A percentile compares a stretch with the other conserved stretches of the same genome.
Evolutionary conservation across 805 yeast species (phyloP).

Genomic region (Schizosaccharomyces cryophilus): DNA sequence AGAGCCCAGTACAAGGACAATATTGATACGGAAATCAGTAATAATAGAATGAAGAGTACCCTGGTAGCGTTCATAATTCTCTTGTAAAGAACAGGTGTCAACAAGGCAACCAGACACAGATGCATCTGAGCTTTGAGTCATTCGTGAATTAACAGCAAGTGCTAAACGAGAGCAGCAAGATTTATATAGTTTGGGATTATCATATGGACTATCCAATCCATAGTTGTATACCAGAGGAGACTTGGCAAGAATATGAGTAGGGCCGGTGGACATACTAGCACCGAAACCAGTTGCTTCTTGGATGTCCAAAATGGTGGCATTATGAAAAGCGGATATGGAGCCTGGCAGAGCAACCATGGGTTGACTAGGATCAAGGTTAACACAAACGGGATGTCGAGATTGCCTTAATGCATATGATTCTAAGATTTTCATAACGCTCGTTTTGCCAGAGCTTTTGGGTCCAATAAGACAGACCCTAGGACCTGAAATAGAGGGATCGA

Average conservation of each 20-base stretch:
- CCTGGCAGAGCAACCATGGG: constrained; percentile 58
- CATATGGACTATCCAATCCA: constrained; percentile 39
- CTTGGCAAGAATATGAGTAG: constrained; percentile 32
- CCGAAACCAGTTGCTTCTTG: constrained; percentile 39
- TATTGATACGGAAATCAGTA: constrained; percentile 25
- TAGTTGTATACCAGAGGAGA: constrained; percentile 67
- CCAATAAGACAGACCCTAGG: constrained; percentile 59
- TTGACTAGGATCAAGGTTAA: constrained; percentile 53
- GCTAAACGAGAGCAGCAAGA: constrained; percentile 26
- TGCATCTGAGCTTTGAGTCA: constrained; percentile 23
- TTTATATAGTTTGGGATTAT: constrained; percentile 34
- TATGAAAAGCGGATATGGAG: constrained; percentile 55
- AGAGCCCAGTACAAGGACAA: constrained; percentile 48
- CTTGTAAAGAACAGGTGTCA: constrained; percentile 45
- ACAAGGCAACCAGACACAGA: constrained; percentile 30
- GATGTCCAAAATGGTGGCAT: constrained; percentile 57
- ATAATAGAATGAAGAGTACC: constrained; percentile 30
- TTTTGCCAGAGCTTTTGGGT: constrained; percentile 48
- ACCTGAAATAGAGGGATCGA: constrained; percentile 4
- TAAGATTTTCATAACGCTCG: constrained; percentile 44
- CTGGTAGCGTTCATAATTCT: constrained; percentile 21
- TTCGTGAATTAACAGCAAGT: constrained; percentile 21
- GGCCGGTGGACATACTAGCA: constrained; percentile 51
- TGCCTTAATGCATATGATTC: constrained; percentile 53
- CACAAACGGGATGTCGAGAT: constrained; percentile 41